phyloP scores from a whole-genome alignment of 1,284 basidiomycete genomes.

The Tremellales sp. region DNA sequence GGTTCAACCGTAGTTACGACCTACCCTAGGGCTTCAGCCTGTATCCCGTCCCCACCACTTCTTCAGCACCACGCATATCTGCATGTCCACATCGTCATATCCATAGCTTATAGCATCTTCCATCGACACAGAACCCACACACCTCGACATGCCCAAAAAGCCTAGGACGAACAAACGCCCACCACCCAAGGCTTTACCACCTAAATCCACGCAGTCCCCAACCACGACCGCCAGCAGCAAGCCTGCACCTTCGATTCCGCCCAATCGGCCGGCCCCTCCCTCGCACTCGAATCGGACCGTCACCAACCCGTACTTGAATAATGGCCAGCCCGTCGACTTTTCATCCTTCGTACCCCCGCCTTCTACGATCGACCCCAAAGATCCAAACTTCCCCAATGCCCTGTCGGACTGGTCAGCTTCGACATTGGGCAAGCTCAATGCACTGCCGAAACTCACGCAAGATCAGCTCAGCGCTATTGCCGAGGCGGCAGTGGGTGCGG shows the following conservation, averaged over 20 bases:
- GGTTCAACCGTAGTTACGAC: too few species aligned
- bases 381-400: conserved; percentile 28
- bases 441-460: conserved; percentile 37
- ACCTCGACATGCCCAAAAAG: conserved; percentile 37
- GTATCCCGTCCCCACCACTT: too few species aligned
- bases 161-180: conserved; percentile 40
- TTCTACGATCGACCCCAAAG: conserved; percentile 19
- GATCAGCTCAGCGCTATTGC: conserved; percentile 38
- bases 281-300: neutral
- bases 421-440: conserved; percentile 31
- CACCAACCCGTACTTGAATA: conserved; percentile 2
- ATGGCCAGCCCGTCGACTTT: conserved; percentile 8
- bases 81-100: too few species aligned
- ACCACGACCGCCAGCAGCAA: neutral
- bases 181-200: conserved; percentile 24
- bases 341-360: conserved; percentile 8
- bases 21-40: too few species aligned
- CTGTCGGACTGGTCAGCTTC: conserved; percentile 39
- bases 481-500: conserved; percentile 34
- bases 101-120: neutral
- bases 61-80: too few species aligned
- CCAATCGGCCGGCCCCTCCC: neutral
- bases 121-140: conserved; percentile 2
- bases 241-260: conserved; percentile 2
- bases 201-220: conserved; percentile 8